These are phyloP conservation scores for Aegilops longissima DNA, from an alignment of 176 grass and related monocot genomes.

Conservation along the genomic window DNA sequence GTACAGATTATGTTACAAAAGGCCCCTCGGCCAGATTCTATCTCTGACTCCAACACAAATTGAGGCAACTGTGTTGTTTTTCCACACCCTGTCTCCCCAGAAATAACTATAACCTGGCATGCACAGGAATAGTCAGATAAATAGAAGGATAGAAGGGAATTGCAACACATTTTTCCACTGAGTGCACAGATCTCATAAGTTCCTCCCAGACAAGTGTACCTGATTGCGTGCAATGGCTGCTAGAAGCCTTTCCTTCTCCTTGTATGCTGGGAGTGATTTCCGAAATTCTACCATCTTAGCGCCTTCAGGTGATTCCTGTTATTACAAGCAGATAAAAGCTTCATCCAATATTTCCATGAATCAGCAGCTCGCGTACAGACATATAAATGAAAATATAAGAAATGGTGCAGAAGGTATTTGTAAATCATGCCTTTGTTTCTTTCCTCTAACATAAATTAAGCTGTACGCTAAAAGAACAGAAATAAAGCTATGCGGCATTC, in stretches of 20 bases:
- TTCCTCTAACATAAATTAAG: slow-evolving; percentile 6
- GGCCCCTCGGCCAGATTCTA: slow-evolving; percentile 94
- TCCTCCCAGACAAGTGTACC: slow-evolving; percentile 39
- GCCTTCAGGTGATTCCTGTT: slow-evolving; percentile 90
- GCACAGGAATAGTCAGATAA: neutral
- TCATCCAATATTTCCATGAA: slow-evolving; percentile 17
- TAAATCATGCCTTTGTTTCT: neutral
- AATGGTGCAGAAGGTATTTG: slow-evolving; percentile 7
- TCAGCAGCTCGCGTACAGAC: neutral
- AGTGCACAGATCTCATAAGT: slow-evolving; percentile 12
- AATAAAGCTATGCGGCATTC: neutral
- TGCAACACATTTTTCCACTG: neutral
- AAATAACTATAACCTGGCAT: slow-evolving; percentile 85
- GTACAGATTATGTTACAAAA: slow-evolving; percentile 99
- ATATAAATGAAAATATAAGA: neutral
- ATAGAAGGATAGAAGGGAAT: slow-evolving; percentile 28
- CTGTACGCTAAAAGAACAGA: neutral
- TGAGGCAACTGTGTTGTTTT: slow-evolving; percentile 98
- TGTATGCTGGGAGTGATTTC: slow-evolving; percentile 86
- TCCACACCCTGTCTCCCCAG: slow-evolving; percentile 92
- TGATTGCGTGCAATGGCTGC: slow-evolving; percentile 95
- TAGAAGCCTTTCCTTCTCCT: slow-evolving; percentile 86
- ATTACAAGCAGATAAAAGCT: slow-evolving; percentile 9
- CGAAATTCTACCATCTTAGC: slow-evolving; percentile 76
- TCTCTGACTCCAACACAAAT: slow-evolving; percentile 90